Evolutionary conservation across 345 rosid genomes (phyloP).

Genomic region (Combretum micranthum): DNA sequence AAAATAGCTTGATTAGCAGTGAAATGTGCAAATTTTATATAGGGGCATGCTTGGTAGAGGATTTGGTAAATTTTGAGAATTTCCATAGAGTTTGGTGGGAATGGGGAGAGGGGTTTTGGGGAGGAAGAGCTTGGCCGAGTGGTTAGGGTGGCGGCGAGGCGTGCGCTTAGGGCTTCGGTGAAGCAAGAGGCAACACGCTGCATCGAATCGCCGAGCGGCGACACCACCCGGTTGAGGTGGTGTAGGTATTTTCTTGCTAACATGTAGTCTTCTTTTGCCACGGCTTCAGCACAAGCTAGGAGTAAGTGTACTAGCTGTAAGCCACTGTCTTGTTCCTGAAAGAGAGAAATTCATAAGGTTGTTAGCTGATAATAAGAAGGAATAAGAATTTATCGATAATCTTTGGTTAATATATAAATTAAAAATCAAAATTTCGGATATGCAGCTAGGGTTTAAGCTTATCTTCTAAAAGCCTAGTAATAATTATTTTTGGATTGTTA

Average conservation of each 20-base stretch:
- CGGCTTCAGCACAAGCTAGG: conserved; percentile 63
- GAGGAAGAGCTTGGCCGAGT: conserved; percentile 24
- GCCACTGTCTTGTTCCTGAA: conserved; percentile 62
- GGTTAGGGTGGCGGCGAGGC: conserved; percentile 43
- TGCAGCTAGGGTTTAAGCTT: too few relatives aligned
- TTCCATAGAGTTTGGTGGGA: conserved; percentile 47
- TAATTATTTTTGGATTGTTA: too few relatives aligned
- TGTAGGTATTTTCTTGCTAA: conserved; percentile 47
- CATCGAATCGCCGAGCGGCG: conserved; percentile 62
- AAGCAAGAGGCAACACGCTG: conserved; percentile 62
- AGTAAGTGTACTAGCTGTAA: conserved; percentile 61
- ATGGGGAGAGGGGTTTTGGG: conserved; percentile 29
- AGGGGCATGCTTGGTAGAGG: conserved; percentile 63
- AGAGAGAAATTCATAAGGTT: background rate
- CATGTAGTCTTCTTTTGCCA: conserved; percentile 62
- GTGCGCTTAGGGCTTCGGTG: conserved; percentile 53
- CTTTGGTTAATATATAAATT: too few relatives aligned
- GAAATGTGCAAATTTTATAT: conserved; percentile 63
- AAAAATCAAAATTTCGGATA: too few relatives aligned
- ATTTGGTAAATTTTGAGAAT: conserved; percentile 55
- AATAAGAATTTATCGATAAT: too few relatives aligned
- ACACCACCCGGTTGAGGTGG: conserved; percentile 50
- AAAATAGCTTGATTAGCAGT: conserved; percentile 68
- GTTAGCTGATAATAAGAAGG: too few relatives aligned
- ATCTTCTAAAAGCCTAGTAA: too few relatives aligned